Evolutionary conservation across 192 early-diverging fungal genomes (phyloP), one percentile per base, ranked within the genome.

Genomic region (Entomortierella lignicola): DNA sequence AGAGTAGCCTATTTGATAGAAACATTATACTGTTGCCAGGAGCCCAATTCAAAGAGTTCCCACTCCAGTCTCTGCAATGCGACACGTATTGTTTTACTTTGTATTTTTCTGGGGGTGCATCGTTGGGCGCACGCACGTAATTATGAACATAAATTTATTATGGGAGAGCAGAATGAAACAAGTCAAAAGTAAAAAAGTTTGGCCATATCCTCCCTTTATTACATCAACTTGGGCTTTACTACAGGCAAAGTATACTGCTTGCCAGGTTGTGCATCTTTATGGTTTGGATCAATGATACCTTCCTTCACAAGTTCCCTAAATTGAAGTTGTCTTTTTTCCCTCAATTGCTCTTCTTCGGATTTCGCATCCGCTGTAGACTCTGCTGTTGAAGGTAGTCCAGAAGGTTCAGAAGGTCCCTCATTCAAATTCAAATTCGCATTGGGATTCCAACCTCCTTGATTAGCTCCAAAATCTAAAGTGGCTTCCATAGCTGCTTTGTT

Each of bases 211-310:
- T 2, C 44, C 17, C 4, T 15, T 47, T 20, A 12, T 15, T 26
- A 74, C 12, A 54, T 20, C 26, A 44, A 63, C 60, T 77, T 69
- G 44, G 73, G 73, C 39, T 42, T 68, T 55, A 63, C 73, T 12
- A 77, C 73, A 4, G 73, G 73, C 32, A 77, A 32, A 1, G 73
- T 77, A 26, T 47, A 63, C 8, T 27, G 21, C 37, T 55, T 61
- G 34, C 66, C 60, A 29, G 73, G 64, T 5, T 20, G 51, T 8
- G 11, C 23, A 8, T 56, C 30, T 20, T 48, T 43, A 6, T 20
- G 7, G 4, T 37, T 55, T 11, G 47, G 31, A 12, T 34, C 23
- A 8, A 44, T 55, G 20, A 77, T 26, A 13, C 66, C 66, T 31
- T 43, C 43, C 3, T 61, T 30, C 21, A 64, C 17, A 43, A 68